Conservation (phyloP, 441 rosid species). For the Pelargonium fulgidum region DNA sequence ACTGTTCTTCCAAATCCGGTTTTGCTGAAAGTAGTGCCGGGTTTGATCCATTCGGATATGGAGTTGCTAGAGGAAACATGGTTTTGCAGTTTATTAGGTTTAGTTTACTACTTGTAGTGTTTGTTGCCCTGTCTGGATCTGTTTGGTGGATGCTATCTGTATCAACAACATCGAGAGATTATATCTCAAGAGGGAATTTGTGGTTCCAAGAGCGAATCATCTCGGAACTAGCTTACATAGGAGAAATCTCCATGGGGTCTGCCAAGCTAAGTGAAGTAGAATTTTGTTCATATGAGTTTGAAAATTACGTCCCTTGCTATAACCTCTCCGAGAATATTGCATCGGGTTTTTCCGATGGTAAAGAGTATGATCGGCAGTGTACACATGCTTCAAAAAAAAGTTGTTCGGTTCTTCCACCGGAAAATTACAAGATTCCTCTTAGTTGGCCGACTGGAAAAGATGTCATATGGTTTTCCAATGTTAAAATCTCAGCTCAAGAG, state of each 20-base stretch:
- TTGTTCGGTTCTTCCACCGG: conserved; percentile 71
- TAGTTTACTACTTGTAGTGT: conserved; percentile 61
- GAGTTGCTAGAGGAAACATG: conserved; percentile 47
- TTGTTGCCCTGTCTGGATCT: conserved; percentile 71
- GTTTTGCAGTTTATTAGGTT: conserved; percentile 54
- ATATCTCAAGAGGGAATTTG: conserved; percentile 62
- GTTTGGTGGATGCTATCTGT: conserved; percentile 91
- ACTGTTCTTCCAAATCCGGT: conserved; percentile 51
- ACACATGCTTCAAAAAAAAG: conserved; percentile 43
- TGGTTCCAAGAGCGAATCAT: conserved; percentile 84
- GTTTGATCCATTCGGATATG: conserved; percentile 46
- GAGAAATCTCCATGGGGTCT: conserved; percentile 77
- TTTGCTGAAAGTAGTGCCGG: conserved; percentile 48
- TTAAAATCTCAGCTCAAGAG: conserved; percentile 81
- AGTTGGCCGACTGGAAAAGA: conserved; percentile 99
- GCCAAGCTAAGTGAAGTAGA: conserved; percentile 70
- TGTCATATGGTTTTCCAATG: conserved; percentile 88
- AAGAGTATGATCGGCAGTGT: conserved; percentile 61
- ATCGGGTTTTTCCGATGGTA: conserved; percentile 43
- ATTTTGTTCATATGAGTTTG: conserved; percentile 57
- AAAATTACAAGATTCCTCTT: conserved; percentile 75
- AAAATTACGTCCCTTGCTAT: conserved; percentile 82
- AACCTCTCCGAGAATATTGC: conserved; percentile 60
- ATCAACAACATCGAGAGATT: conserved; percentile 65
- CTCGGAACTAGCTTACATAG: conserved; percentile 81